Evolutionary conservation across 2,329 filamentous ascomycete genomes (phyloP).

Genomic region (Tolypocladium sp.): DNA sequence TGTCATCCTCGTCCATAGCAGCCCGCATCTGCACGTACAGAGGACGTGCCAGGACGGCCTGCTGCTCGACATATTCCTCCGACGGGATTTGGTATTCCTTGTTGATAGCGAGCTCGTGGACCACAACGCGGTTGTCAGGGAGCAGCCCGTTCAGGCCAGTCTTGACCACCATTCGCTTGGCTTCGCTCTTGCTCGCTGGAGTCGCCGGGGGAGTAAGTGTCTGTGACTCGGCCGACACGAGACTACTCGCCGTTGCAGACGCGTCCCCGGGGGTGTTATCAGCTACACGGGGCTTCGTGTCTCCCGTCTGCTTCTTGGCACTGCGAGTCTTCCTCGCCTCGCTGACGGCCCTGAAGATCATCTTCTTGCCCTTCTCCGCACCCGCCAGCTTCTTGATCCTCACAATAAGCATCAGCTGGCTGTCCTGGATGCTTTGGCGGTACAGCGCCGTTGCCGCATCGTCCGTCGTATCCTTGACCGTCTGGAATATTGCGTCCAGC

Average conservation of each 20-base stretch:
- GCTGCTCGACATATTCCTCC: slow-evolving; percentile 49
- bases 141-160: slow-evolving; percentile 44
- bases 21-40: slow-evolving; percentile 49
- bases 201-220: slow-evolving; percentile 46
- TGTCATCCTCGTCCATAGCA: slow-evolving; percentile 57
- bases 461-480: slow-evolving; percentile 69
- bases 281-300: slow-evolving; percentile 61
- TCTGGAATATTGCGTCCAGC: slow-evolving; percentile 74
- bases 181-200: slow-evolving; percentile 29
- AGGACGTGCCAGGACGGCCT: slow-evolving; percentile 36
- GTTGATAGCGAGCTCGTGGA: slow-evolving; percentile 74
- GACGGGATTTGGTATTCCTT: slow-evolving; percentile 65
- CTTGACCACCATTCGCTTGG: slow-evolving; percentile 25
- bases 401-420: slow-evolving; percentile 70
- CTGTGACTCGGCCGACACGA: slow-evolving; percentile 33
- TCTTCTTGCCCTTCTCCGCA: slow-evolving; percentile 56
- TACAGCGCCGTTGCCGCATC: slow-evolving; percentile 69
- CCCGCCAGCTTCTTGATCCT: slow-evolving; percentile 73
- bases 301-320: slow-evolving; percentile 57
- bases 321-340: slow-evolving; percentile 58
- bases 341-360: slow-evolving; percentile 67
- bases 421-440: slow-evolving; percentile 69
- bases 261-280: slow-evolving; percentile 31
- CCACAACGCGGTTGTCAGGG: slow-evolving; percentile 64
- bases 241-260: slow-evolving; percentile 25